Base-by-base conservation (phyloP, 1,284 basidiomycete genomes). In the Leccinum subatratum region DNA sequence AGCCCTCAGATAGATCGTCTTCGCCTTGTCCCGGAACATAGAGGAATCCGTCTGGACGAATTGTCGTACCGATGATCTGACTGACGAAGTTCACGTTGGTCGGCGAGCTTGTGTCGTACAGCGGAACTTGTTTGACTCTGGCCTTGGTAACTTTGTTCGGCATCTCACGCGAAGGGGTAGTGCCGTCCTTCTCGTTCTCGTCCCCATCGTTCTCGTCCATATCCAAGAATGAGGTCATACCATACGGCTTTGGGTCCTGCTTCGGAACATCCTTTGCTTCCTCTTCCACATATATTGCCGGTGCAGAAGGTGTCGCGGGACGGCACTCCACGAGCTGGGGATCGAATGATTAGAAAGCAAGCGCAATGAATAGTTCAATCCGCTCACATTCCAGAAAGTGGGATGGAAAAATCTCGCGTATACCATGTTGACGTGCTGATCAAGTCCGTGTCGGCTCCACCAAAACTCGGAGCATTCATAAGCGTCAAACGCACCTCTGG, bases 381-480 rank as follows among this genome's bases (percentile, higher is more conserved):
- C 16, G 61, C 70, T 62, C 39, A 73, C 72, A 14, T 75, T 70
- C 72, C 72, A 73, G 39, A 64, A 69, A 0, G 66, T 70, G 9
- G 72, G 72, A 58, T 75, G 74, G 37, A 74, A 73, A 58, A 63
- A 64, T 56, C 32, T 70, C 2, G 72, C 70, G 9, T 73, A 74
- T 0, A 74, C 68, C 72, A 73, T 72, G 20, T 60, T 73, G 0
- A 74, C 70, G 28, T 75, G 66, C 6, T 69, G 58, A 57, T 66
- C 11, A 16, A 3, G 3, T 8, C n/a, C 9, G 12, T 9, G 28
- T 73, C 32, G 72, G 56, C 22, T 11, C 1, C 1, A 56, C 37
- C n/a, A 1, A 64, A 7, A 45, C 16, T 28, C 1, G 18, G 7
- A 8, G 6, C 6, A 51, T 25, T 12, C 7, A 12, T 16, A n/a